These are phyloP conservation scores for Geoglossum glabrum DNA, from an alignment of 495 filamentous ascomycete species.

Conservation along the genomic window DNA sequence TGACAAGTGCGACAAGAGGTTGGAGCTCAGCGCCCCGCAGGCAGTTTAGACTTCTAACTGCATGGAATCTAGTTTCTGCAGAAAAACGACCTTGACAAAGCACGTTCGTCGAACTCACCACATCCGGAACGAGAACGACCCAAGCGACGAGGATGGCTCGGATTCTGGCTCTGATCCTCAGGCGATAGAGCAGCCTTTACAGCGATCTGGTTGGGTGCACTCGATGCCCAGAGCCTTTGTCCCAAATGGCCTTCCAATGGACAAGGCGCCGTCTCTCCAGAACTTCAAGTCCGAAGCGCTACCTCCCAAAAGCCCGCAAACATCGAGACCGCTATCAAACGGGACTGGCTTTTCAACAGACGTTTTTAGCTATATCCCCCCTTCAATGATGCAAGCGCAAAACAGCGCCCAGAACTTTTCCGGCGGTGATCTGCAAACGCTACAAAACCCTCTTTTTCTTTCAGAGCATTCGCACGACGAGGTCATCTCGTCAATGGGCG, in stretches of 20 bases:
- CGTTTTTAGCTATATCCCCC: neutral
- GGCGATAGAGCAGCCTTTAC: neutral
- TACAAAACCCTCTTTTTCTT: neutral
- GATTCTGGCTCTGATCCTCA: slow-evolving; percentile 9
- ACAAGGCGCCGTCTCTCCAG: neutral
- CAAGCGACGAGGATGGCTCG: slow-evolving; percentile 13
- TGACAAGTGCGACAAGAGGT: slow-evolving; percentile 66
- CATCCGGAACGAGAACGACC: slow-evolving; percentile 24
- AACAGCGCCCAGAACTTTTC: neutral
- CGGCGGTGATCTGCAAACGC: neutral
- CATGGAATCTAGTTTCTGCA: slow-evolving; percentile 49
- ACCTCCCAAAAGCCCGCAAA: neutral
- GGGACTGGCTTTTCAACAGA: neutral
- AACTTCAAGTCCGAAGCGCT: neutral
- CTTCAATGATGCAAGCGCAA: neutral
- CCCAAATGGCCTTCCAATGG: neutral
- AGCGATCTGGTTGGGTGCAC: neutral
- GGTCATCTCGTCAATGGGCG: neutral
- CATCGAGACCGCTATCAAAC: neutral
- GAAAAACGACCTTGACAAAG: slow-evolving; percentile 76
- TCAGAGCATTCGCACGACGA: neutral
- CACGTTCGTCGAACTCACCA: slow-evolving; percentile 54
- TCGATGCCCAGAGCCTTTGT: neutral
- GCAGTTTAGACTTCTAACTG: neutral
- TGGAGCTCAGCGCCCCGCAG: slow-evolving; percentile 11